These are phyloP conservation scores for Schoenoplectus tabernaemontani DNA, from an alignment of 202 grass and related monocot species.

Conservation along the genomic window DNA sequence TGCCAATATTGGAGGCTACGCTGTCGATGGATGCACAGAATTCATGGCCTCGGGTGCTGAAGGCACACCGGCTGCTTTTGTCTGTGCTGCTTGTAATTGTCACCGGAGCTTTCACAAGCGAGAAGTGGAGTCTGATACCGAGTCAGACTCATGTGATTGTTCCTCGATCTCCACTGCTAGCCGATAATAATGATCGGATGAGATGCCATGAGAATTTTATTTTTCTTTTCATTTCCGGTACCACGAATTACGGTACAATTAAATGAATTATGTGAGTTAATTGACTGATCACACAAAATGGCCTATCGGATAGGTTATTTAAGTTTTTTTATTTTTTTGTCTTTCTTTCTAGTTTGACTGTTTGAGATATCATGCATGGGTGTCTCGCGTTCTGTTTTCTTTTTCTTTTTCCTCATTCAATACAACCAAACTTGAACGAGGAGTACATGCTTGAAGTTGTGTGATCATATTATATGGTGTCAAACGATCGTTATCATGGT, in stretches of 20 bases:
- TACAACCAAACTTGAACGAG: background rate
- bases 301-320: slow-evolving; percentile 28
- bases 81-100: slow-evolving; percentile 76
- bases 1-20: slow-evolving; percentile 67
- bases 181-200: background rate
- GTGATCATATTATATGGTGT: slow-evolving; percentile 4
- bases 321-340: background rate
- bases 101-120: slow-evolving; percentile 95
- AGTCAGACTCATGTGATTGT: slow-evolving; percentile 38
- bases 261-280: background rate
- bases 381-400: background rate
- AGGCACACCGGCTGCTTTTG: slow-evolving; percentile 39
- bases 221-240: background rate
- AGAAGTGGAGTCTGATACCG: slow-evolving; percentile 28
- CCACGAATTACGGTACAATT: background rate
- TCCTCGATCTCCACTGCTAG: slow-evolving; percentile 36
- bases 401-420: background rate
- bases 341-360: background rate
- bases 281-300: slow-evolving; percentile 21
- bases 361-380: background rate
- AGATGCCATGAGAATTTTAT: background rate
- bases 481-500: background rate
- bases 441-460: slow-evolving; percentile 10
- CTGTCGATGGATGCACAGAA: slow-evolving; percentile 84
- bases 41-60: slow-evolving; percentile 72